Conservation (phyloP, 768 basidiomycete species). For the Tulasnella calospora region DNA sequence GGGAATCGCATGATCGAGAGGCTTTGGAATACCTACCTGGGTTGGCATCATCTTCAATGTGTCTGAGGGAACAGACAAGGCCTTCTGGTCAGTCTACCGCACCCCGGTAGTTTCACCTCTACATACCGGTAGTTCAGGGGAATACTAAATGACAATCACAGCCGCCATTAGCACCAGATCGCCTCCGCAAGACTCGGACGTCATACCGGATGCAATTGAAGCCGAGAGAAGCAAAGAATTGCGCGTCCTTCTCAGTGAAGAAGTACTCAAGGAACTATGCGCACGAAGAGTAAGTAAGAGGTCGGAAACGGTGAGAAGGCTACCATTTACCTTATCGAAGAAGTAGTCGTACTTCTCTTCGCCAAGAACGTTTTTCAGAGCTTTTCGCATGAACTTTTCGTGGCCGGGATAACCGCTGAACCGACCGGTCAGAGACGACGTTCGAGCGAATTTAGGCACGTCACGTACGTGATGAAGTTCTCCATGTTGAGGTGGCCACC, state of each 20-base stretch:
- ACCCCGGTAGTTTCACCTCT: slow-evolving; percentile 42
- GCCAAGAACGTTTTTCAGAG: slow-evolving; percentile 62
- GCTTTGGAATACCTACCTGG: slow-evolving; percentile 42
- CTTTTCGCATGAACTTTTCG: slow-evolving; percentile 70
- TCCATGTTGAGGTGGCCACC: slow-evolving; percentile 75
- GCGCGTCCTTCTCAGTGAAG: slow-evolving; percentile 69
- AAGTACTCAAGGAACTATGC: slow-evolving; percentile 74
- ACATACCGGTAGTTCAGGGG: slow-evolving; percentile 73
- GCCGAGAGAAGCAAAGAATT: slow-evolving; percentile 71
- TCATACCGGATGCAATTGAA: slow-evolving; percentile 65
- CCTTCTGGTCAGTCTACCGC: not conserved
- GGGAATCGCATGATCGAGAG: not conserved
- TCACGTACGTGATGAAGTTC: slow-evolving; percentile 37
- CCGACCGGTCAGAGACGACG: not conserved
- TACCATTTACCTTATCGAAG: slow-evolving; percentile 64
- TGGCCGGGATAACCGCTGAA: slow-evolving; percentile 66
- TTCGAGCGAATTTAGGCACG: not conserved
- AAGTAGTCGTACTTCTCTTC: slow-evolving; percentile 60
- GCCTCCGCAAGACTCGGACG: not conserved
- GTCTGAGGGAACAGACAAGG: slow-evolving; percentile 14
- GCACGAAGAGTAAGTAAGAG: not conserved
- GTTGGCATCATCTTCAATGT: slow-evolving; percentile 60
- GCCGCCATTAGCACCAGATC: not conserved
- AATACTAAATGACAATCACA: slow-evolving; percentile 33
- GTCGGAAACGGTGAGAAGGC: not conserved